Evolutionary conservation across 2,329 filamentous ascomycete genomes (phyloP).

Genomic region (Setomelanomma holmii): DNA sequence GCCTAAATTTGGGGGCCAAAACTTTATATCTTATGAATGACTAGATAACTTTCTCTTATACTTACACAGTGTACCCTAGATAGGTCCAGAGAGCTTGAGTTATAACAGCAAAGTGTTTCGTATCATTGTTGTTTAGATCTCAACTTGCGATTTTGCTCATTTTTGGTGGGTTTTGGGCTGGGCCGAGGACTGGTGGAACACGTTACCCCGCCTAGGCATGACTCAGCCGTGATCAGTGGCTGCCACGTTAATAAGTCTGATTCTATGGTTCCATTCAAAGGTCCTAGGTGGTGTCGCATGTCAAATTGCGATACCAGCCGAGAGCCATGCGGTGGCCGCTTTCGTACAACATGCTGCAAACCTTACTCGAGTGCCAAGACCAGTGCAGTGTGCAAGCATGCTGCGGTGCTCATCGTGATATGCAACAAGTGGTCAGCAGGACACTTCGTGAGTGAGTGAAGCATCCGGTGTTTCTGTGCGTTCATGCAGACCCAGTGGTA

Average conservation of each 20-base stretch:
- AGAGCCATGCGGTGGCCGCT: not conserved
- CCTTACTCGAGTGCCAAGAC: not conserved
- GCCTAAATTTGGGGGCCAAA: too few species aligned
- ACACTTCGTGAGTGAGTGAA: slow-evolving; percentile 4
- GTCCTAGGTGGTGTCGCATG: slow-evolving; percentile 7
- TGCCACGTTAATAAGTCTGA: slow-evolving; percentile 7
- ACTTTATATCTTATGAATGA: too few species aligned
- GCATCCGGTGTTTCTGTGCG: slow-evolving; percentile 6
- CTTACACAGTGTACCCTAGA: too few species aligned
- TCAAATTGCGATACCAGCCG: slow-evolving; percentile 2
- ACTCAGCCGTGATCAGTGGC: not conserved
- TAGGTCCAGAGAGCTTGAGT: too few species aligned
- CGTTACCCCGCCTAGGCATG: not conserved
- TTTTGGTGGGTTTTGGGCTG: too few species aligned
- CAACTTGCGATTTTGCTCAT: not conserved
- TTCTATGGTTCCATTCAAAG: not conserved
- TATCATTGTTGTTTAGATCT: too few species aligned
- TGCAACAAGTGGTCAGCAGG: slow-evolving; percentile 6
- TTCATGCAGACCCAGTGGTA: slow-evolving; percentile 6
- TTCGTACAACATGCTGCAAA: not conserved
- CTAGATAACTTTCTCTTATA: too few species aligned
- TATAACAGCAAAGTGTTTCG: too few species aligned
- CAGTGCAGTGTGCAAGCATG: not conserved
- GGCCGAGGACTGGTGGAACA: not conserved
- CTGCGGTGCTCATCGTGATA: slow-evolving; percentile 5